Percentiles rank a stretch among this genome's conserved stretches.
These are phyloP conservation scores for Hypoxylon subgilvum DNA, from an alignment of 495 filamentous ascomycete species.

Conservation along the genomic window DNA sequence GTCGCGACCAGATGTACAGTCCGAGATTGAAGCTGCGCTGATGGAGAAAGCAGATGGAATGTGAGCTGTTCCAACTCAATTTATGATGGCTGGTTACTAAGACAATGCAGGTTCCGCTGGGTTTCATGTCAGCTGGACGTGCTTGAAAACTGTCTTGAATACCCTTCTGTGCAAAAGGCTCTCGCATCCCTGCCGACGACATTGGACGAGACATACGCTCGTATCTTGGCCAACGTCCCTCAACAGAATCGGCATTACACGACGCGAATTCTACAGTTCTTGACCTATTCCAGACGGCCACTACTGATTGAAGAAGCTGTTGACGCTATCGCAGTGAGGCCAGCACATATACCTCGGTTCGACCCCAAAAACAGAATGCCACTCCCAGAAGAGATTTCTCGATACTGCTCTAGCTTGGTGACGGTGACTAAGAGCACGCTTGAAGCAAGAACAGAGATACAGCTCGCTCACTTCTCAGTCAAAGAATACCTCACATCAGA, in stretches of 20 bases:
- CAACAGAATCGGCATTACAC: constrained; percentile 19
- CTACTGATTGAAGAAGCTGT: constrained; percentile 37
- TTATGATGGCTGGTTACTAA: constrained; percentile 1
- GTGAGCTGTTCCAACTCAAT: constrained; percentile 33
- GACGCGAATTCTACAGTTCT: constrained; percentile 41
- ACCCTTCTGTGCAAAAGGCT: constrained; percentile 21
- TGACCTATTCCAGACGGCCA: constrained; percentile 39
- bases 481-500: constrained; percentile 47
- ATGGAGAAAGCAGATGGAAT: constrained; percentile 45
- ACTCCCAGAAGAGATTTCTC: constrained; percentile 31
- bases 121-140: constrained; percentile 47
- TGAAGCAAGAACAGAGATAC: constrained; percentile 4
- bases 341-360: constrained; percentile 21
- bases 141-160: constrained; percentile 42
- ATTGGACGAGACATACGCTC: constrained; percentile 48
- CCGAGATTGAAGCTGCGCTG: constrained; percentile 42
- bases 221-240: constrained; percentile 41
- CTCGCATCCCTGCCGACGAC: constrained; percentile 42
- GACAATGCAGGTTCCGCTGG: constrained; percentile 48
- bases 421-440: background rate
- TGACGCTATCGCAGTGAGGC: constrained; percentile 38
- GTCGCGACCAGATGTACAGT: constrained; percentile 28
- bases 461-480: constrained; percentile 50
- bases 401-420: constrained; percentile 40
- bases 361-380: constrained; percentile 31